Evolutionary conservation across 176 grass and related monocot genomes (phyloP).

Genomic region (Cocos nucifera): DNA sequence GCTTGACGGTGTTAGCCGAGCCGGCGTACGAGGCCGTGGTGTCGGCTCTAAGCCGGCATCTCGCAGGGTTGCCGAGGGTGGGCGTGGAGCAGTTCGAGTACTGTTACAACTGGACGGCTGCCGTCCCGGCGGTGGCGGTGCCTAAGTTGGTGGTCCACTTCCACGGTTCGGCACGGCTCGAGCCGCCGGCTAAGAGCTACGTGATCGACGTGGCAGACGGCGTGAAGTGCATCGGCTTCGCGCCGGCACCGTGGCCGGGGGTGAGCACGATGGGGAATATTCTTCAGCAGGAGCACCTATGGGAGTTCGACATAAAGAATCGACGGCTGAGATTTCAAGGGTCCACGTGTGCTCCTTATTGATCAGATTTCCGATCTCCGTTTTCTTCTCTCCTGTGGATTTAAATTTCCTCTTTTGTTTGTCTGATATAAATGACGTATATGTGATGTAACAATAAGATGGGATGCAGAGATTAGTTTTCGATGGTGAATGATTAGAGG

Average conservation of each 20-base stretch:
- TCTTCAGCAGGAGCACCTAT: slow-evolving; percentile 81
- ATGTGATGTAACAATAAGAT: too few relatives aligned
- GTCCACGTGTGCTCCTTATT: slow-evolving; percentile 31
- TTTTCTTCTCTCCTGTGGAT: background rate
- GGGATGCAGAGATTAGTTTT: too few relatives aligned
- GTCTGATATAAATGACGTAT: too few relatives aligned
- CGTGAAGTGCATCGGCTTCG: slow-evolving; percentile 55
- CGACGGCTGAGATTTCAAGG: slow-evolving; percentile 40
- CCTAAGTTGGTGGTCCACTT: slow-evolving; percentile 42
- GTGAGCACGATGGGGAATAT: slow-evolving; percentile 49
- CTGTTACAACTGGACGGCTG: slow-evolving; percentile 70
- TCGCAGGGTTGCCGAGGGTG: slow-evolving; percentile 35
- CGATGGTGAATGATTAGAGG: too few relatives aligned
- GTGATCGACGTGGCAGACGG: slow-evolving; percentile 44
- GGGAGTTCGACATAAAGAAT: slow-evolving; percentile 51
- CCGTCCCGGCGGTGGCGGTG: slow-evolving; percentile 1
- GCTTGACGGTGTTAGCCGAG: slow-evolving; percentile 32
- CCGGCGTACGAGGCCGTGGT: slow-evolving; percentile 40
- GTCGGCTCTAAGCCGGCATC: slow-evolving; percentile 23
- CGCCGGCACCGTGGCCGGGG: slow-evolving; percentile 14
- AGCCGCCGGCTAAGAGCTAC: slow-evolving; percentile 49
- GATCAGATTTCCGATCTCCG: slow-evolving; percentile 1
- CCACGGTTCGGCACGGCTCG: slow-evolving; percentile 28
- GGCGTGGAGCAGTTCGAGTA: slow-evolving; percentile 40
- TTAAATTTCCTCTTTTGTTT: background rate